Percentiles rank a stretch among this genome's conserved stretches.
These are phyloP conservation scores for Gynandropsis gynandra DNA, from an alignment of 345 rosid genomes.

Conservation along the genomic window DNA sequence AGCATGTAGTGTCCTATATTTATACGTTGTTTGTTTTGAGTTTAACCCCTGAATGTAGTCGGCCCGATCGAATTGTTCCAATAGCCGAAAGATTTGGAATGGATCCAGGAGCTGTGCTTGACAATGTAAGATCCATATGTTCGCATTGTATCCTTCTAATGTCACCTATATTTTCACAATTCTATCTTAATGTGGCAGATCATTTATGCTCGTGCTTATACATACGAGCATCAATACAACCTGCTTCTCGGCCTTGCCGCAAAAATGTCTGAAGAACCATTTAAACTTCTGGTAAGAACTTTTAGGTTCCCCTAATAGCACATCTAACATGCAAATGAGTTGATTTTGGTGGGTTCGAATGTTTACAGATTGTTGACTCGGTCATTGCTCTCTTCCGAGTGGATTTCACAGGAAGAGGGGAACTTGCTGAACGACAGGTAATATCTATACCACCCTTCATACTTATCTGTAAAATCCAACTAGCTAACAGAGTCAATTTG, in stretches of 20 bases:
- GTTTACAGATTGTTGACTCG: constrained; percentile 68
- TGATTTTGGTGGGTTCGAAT: constrained; percentile 16
- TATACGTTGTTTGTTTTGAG: constrained; percentile 15
- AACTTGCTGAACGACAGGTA: constrained; percentile 88
- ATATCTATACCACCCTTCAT: constrained; percentile 8
- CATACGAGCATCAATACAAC: constrained; percentile 80
- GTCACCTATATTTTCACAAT: not conserved
- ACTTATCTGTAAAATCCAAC: not conserved
- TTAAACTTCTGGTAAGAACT: constrained; percentile 57
- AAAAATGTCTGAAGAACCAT: constrained; percentile 94
- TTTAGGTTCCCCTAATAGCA: not conserved
- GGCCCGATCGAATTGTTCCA: constrained; percentile 77
- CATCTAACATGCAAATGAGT: not conserved
- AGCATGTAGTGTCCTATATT: constrained; percentile 5
- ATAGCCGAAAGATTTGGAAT: constrained; percentile 98
- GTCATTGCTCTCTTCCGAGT: constrained; percentile 80
- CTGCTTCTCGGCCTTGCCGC: constrained; percentile 91
- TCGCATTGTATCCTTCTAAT: constrained; percentile 1
- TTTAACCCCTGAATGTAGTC: constrained; percentile 45
- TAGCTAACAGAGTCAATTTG: constrained; percentile 13
- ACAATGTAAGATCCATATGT: constrained; percentile 42
- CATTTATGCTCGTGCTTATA: constrained; percentile 86
- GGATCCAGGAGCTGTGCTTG: constrained; percentile 96
- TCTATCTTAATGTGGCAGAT: constrained; percentile 44
- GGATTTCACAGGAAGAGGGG: constrained; percentile 87